These are phyloP conservation scores for Pyrenochaeta sp. DNA, from an alignment of 2,329 filamentous ascomycete genomes.

Conservation along the genomic window DNA sequence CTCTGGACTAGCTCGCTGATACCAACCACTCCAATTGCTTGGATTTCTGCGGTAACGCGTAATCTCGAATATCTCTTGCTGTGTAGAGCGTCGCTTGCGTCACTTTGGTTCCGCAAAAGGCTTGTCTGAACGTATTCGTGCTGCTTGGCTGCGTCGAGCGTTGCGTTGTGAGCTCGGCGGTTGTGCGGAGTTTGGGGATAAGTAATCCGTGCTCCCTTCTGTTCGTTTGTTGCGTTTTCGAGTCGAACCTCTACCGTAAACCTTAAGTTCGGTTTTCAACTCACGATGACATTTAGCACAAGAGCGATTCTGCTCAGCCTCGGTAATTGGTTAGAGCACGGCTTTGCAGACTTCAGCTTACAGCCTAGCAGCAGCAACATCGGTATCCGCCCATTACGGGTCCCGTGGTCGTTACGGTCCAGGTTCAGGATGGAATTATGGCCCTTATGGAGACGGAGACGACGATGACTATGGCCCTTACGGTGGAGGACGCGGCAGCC, in stretches of 20 bases:
- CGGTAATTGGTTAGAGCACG: constrained; percentile 12
- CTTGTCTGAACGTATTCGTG: constrained; percentile 7
- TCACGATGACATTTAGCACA: constrained; percentile 16
- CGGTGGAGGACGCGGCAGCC: constrained; percentile 9
- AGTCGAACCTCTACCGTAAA: not conserved
- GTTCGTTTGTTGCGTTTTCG: not conserved
- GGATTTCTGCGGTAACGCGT: constrained; percentile 32
- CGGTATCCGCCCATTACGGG: constrained; percentile 26
- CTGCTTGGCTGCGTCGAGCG: constrained; percentile 17
- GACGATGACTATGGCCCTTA: constrained; percentile 8
- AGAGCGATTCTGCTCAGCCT: constrained; percentile 19
- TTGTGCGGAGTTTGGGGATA: constrained; percentile 11
- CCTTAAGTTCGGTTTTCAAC: not conserved
- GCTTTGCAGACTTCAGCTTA: constrained; percentile 6
- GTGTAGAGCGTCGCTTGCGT: constrained; percentile 21
- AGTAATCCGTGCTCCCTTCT: constrained; percentile 5
- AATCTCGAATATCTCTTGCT: constrained; percentile 24
- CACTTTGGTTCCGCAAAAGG: constrained; percentile 13
- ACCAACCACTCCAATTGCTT: constrained; percentile 28
- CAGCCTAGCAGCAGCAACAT: constrained; percentile 10
- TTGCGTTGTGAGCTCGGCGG: constrained; percentile 6
- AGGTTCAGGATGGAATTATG: constrained; percentile 10
- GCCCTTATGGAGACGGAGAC: constrained; percentile 2
- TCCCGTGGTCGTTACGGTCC: constrained; percentile 15
- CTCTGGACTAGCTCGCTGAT: constrained; percentile 12